These are phyloP conservation scores for Dictyostelium gargantuum DNA, from an alignment of 208 protist species.

Conservation along the genomic window DNA sequence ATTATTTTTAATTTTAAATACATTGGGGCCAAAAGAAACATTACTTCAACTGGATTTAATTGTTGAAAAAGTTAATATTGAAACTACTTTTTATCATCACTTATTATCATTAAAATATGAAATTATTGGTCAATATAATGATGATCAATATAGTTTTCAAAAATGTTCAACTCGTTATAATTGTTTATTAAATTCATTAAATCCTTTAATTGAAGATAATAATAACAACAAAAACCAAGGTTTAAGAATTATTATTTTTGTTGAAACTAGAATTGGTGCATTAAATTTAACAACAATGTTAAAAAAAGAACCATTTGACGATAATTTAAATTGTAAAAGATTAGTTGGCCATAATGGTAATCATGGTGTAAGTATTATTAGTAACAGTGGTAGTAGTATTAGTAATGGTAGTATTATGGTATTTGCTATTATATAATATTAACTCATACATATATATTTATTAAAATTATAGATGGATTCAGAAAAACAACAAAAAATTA, in stretches of 20 bases:
- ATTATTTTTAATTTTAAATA: not conserved
- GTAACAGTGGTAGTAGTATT: too few species aligned
- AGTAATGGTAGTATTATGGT: too few species aligned
- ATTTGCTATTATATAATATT: too few species aligned
- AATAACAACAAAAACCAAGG: not conserved
- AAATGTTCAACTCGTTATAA: not conserved
- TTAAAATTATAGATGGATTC: too few species aligned
- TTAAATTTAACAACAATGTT: not conserved
- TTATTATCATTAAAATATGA: not conserved
- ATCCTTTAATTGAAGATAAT: not conserved
- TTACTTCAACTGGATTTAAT: not conserved
- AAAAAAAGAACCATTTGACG: not conserved
- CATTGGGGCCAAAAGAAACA: not conserved
- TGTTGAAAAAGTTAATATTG: not conserved
- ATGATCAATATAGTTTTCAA: not conserved
- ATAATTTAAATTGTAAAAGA: not conserved
- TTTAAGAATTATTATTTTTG: constrained; percentile 7
- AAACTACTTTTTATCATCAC: not conserved
- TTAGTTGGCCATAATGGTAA: constrained; percentile 15
- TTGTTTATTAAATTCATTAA: not conserved
- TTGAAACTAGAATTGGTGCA: not conserved
- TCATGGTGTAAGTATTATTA: too few species aligned
- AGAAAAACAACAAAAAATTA: not conserved
- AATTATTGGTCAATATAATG: not conserved
- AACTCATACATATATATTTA: too few species aligned